phyloP scores from a whole-genome alignment of 2,329 filamentous ascomycete genomes.

The Fusarium penzigii region DNA sequence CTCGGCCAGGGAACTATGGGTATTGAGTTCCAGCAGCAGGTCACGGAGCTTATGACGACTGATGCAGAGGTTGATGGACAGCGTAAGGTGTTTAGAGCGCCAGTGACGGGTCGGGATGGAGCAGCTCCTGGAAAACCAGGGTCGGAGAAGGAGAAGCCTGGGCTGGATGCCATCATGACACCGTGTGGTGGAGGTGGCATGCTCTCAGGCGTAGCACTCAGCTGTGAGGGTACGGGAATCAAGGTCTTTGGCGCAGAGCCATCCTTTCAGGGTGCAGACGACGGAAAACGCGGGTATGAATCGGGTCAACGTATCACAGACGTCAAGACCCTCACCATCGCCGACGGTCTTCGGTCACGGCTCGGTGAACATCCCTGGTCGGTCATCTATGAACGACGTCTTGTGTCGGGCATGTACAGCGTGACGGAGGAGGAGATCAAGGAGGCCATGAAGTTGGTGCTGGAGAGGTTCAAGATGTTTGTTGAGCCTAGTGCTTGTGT shows the following conservation, averaged over 20 bases:
- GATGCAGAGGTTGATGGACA: slow-evolving; percentile 19
- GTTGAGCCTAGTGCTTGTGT: slow-evolving; percentile 88
- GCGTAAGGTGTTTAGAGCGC: slow-evolving; percentile 17
- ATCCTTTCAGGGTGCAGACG: slow-evolving; percentile 78
- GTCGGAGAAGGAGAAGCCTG: slow-evolving; percentile 24
- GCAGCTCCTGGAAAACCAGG: slow-evolving; percentile 5
- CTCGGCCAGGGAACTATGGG: slow-evolving; percentile 91
- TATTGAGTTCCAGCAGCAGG: slow-evolving; percentile 79
- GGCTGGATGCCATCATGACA: slow-evolving; percentile 72
- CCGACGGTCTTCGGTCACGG: slow-evolving; percentile 84
- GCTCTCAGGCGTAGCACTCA: slow-evolving; percentile 79
- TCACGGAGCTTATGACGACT: slow-evolving; percentile 50
- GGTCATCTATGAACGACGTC: slow-evolving; percentile 70
- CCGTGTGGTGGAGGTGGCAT: slow-evolving; percentile 89
- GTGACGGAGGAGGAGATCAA: slow-evolving; percentile 84
- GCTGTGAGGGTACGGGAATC: slow-evolving; percentile 69
- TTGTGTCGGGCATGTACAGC: slow-evolving; percentile 69
- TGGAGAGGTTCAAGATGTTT: slow-evolving; percentile 88
- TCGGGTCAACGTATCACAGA: slow-evolving; percentile 62
- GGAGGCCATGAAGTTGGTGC: slow-evolving; percentile 71
- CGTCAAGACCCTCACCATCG: slow-evolving; percentile 79
- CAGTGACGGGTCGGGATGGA: slow-evolving; percentile 22
- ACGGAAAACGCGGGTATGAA: slow-evolving; percentile 71
- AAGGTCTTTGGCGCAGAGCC: slow-evolving; percentile 88
- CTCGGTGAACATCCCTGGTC: slow-evolving; percentile 76